These are phyloP conservation scores for Picocystis sp. DNA, from an alignment of 163 green algal species.

Conservation along the genomic window DNA sequence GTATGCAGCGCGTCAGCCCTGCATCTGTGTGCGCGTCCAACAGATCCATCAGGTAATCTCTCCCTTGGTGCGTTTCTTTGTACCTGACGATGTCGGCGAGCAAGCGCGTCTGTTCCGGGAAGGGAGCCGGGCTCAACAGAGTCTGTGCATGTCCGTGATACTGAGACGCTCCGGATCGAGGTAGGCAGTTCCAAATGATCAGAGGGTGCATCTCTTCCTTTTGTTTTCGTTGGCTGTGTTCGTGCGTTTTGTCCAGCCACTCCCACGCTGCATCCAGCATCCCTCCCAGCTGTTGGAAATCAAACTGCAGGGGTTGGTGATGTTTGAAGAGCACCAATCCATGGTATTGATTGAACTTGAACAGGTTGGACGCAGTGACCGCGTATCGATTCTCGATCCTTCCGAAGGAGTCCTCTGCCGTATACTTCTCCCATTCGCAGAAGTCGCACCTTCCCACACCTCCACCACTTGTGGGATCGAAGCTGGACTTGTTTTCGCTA, in stretches of 20 bases:
- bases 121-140: constrained; percentile 1
- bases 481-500: neutral
- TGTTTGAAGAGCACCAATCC: constrained; percentile 66
- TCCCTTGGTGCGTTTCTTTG: neutral
- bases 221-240: neutral
- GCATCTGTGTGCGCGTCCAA: neutral
- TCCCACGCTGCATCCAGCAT: constrained; percentile 27
- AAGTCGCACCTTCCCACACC: constrained; percentile 41
- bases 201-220: constrained; percentile 24
- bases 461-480: constrained; percentile 29
- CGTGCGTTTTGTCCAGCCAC: constrained; percentile 30
- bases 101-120: neutral
- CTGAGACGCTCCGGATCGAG: constrained; percentile 33
- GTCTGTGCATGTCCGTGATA: constrained; percentile 50
- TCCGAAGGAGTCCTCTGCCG: constrained; percentile 41
- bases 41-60: neutral
- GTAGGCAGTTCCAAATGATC: constrained; percentile 61
- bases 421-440: constrained; percentile 37
- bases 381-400: constrained; percentile 36
- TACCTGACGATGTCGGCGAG: too few species aligned
- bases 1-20: neutral
- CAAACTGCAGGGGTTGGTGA: constrained; percentile 57
- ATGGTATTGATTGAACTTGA: constrained; percentile 63
- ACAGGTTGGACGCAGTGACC: constrained; percentile 60
- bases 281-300: constrained; percentile 30